Evolutionary conservation across 805 yeast species (phyloP), one percentile per base, ranked within the genome.

Genomic region (Suhomyces vadensis): DNA sequence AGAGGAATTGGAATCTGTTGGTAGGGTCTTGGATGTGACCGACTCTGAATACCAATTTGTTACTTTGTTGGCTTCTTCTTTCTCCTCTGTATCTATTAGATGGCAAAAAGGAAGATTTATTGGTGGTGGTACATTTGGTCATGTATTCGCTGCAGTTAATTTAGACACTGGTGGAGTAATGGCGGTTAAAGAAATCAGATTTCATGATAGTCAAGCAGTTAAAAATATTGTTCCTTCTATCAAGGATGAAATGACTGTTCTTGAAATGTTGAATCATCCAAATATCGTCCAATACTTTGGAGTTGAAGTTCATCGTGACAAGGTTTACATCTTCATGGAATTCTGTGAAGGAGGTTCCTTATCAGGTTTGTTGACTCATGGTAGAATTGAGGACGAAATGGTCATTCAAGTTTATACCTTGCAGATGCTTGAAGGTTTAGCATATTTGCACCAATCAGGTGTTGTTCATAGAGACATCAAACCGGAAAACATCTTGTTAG

Each of bases 381-480:
- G 99, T 7, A 73, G 97, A 48, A 90, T 94, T 55, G 97, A 90
- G 60, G 98, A 94, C 64, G 99, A 94, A 61, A 77, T 87, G 64
- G 94, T 94, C 6, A 83, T 89, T 23, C 96, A 90, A 62, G 85
- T 91, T 22, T 92, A 91, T 61, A 81, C 97, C 0, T 67, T 92
- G 45, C 97, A 94, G 61, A 81, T 94, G 86, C 77, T 94, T 37
- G 98, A 94, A 69, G 99, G 98, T 2, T 70, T 94, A 53, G 95
- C 97, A 0, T 94, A 92, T 60, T 75, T 94, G 43, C 99, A 94
- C 63, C 94, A 87, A 55, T 83, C 90, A 39, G 97, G 96, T 10
- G 89, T 94, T 59, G 92, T 90, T n/a, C 99, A 94, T 64, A 78
- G 98, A 43, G 99, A 94, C 60, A 87, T 94, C 53, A 94, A 94